phyloP scores from a whole-genome alignment of 169 alveolate species.

The Ichthyophthirius multifiliis region DNA sequence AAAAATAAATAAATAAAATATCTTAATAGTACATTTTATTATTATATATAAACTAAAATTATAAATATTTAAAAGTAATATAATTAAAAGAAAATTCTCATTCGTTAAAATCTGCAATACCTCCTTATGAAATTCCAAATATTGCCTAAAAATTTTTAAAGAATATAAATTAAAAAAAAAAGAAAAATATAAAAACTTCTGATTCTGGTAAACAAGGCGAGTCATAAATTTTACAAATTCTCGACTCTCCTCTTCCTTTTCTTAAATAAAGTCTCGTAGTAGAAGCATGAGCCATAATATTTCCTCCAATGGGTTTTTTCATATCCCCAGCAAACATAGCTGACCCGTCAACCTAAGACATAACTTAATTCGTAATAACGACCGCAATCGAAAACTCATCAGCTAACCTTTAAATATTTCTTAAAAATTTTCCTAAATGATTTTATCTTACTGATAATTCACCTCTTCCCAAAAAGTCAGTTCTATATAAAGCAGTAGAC shows the following conservation, averaged over 20 bases:
- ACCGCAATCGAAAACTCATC: constrained; percentile 96
- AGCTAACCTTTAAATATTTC: constrained; percentile 92
- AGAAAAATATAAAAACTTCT: constrained; percentile 86
- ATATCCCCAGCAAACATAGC: constrained; percentile 88
- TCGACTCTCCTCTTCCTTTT: constrained; percentile 95
- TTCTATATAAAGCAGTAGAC: constrained; percentile 96
- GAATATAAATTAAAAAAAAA: neutral
- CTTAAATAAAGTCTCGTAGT: constrained; percentile 93
- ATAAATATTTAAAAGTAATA: neutral
- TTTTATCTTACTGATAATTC: constrained; percentile 98
- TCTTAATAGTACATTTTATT: too few relatives aligned
- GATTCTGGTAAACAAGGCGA: constrained; percentile 98
- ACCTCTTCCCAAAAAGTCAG: constrained; percentile 99
- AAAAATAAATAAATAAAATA: too few relatives aligned
- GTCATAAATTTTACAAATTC: constrained; percentile 96
- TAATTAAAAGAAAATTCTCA: neutral
- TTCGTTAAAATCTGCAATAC: constrained; percentile 54
- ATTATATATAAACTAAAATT: too few relatives aligned
- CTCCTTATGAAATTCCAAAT: constrained; percentile 45
- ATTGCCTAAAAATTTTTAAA: neutral
- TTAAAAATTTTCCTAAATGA: constrained; percentile 94
- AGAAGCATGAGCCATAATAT: constrained; percentile 98
- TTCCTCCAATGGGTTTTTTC: constrained; percentile 97
- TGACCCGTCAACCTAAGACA: constrained; percentile 93
- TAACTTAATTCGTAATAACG: constrained; percentile 95